phyloP scores from a whole-genome alignment of 495 filamentous ascomycete genomes.

The Aspergillus asperescens region DNA sequence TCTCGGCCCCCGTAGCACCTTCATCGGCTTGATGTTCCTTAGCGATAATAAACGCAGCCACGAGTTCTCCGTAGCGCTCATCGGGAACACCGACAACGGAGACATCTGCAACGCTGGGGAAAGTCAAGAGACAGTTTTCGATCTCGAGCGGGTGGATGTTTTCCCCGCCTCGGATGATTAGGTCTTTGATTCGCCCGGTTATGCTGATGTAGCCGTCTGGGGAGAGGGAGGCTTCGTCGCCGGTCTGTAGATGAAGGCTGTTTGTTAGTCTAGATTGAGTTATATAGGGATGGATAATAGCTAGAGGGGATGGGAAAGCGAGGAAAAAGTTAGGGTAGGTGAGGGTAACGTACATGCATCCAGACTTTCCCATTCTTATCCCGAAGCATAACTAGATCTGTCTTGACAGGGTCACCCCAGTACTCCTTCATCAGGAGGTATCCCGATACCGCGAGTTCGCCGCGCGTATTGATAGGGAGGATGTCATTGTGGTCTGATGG shows the following conservation, averaged over 20 bases:
- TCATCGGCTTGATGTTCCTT: slow-evolving; percentile 22
- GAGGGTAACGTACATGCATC: slow-evolving; percentile 55
- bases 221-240: slow-evolving; percentile 91
- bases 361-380: slow-evolving; percentile 58
- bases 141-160: slow-evolving; percentile 96
- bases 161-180: slow-evolving; percentile 90
- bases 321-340: too few species aligned
- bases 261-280: slow-evolving; percentile 5
- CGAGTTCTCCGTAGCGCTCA: slow-evolving; percentile 76
- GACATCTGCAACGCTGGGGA: slow-evolving; percentile 62
- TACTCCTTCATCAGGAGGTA: slow-evolving; percentile 92
- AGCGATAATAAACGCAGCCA: slow-evolving; percentile 73
- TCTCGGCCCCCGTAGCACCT: slow-evolving; percentile 37
- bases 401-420: slow-evolving; percentile 66
- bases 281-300: neutral
- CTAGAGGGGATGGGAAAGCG: neutral
- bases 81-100: slow-evolving; percentile 83
- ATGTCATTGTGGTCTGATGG: slow-evolving; percentile 49
- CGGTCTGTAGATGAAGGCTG: slow-evolving; percentile 46
- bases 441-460: slow-evolving; percentile 79
- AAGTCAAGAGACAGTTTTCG: slow-evolving; percentile 80
- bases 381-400: slow-evolving; percentile 62
- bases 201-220: slow-evolving; percentile 60
- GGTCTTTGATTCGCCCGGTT: slow-evolving; percentile 77
- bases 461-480: slow-evolving; percentile 59